Conservation (phyloP, 2,329 filamentous ascomycete species). For the Alternaria incomplexa region DNA sequence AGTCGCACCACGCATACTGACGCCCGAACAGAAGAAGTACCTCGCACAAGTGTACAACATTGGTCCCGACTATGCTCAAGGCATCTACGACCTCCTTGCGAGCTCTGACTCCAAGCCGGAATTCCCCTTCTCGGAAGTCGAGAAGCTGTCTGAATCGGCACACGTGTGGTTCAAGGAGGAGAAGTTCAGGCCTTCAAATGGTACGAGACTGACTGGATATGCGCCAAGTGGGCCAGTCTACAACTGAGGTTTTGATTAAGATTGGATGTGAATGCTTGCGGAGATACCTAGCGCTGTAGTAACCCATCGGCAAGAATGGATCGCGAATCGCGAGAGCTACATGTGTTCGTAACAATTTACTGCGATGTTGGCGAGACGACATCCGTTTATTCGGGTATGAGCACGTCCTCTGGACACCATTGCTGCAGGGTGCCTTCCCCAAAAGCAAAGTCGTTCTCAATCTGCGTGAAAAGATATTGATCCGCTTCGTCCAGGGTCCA, state of each 20-base stretch:
- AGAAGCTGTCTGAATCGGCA: slow-evolving; percentile 53
- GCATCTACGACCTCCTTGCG: slow-evolving; percentile 55
- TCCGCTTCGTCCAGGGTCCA: slow-evolving; percentile 40
- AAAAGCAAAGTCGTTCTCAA: slow-evolving; percentile 40
- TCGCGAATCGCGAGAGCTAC: background rate
- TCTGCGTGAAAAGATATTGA: slow-evolving; percentile 40
- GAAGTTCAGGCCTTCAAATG: slow-evolving; percentile 52
- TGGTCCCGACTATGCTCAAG: slow-evolving; percentile 54
- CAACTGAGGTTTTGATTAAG: background rate
- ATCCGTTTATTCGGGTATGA: background rate
- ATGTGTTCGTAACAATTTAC: background rate
- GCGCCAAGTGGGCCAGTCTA: slow-evolving; percentile 29
- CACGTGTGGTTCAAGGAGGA: slow-evolving; percentile 55
- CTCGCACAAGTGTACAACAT: slow-evolving; percentile 61
- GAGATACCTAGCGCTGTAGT: background rate
- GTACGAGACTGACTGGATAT: slow-evolving; percentile 51
- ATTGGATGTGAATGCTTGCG: background rate
- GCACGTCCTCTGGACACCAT: slow-evolving; percentile 27
- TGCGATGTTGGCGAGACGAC: background rate
- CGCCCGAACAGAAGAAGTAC: slow-evolving; percentile 52
- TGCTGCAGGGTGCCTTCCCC: slow-evolving; percentile 34
- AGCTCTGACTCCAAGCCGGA: slow-evolving; percentile 52
- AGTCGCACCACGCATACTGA: background rate
- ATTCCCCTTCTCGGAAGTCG: slow-evolving; percentile 56
- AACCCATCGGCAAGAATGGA: background rate